Conservation (phyloP, 257 asterid genomes). For the Solanum habrochaites region DNA sequence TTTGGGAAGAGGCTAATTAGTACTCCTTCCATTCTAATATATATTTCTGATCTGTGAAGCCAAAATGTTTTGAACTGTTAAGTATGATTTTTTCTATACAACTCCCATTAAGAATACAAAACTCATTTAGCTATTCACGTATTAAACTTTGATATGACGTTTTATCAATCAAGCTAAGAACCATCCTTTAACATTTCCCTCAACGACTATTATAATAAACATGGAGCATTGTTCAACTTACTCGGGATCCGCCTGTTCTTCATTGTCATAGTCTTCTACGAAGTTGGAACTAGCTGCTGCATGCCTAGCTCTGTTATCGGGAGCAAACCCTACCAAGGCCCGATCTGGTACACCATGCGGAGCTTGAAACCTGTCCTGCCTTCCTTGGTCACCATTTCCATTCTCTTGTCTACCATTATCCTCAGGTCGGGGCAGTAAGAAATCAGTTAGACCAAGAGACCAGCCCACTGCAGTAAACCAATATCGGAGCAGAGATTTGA, state of each 20-base stretch:
- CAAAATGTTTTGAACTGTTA: background rate
- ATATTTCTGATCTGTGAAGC: background rate
- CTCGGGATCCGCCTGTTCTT: constrained; percentile 67
- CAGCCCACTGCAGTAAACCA: constrained; percentile 99
- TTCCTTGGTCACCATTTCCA: constrained; percentile 59
- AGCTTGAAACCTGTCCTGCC: constrained; percentile 59
- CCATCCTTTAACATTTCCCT: background rate
- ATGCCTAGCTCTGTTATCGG: constrained; percentile 50
- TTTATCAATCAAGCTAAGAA: background rate
- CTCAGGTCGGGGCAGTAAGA: constrained; percentile 82
- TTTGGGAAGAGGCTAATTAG: background rate
- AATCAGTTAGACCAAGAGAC: constrained; percentile 87
- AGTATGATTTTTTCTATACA: background rate
- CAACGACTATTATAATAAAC: background rate
- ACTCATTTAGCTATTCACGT: background rate
- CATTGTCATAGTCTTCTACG: constrained; percentile 46
- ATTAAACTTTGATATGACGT: background rate
- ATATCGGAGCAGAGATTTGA: constrained; percentile 79
- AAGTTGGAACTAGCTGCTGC: constrained; percentile 25
- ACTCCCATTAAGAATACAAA: background rate
- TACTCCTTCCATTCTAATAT: background rate
- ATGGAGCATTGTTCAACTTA: constrained; percentile 29
- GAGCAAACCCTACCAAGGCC: constrained; percentile 29
- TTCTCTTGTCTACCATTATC: constrained; percentile 66
- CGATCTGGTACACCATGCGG: constrained; percentile 51